Evolutionary conservation across 1,284 basidiomycete genomes (phyloP).

Genomic region (Apiotrichum domesticum): DNA sequence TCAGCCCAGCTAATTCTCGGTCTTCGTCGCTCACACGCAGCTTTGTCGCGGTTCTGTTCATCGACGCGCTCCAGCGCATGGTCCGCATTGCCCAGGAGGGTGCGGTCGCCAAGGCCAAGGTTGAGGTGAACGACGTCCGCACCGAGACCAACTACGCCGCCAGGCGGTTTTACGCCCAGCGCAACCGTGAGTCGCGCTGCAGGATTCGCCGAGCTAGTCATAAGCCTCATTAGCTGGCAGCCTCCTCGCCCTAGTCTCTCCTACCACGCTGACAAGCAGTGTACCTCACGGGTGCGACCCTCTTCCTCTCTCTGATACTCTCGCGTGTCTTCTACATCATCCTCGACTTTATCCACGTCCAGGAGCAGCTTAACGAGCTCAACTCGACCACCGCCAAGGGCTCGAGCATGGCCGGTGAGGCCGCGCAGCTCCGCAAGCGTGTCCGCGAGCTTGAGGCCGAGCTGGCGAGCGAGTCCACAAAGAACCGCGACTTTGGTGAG

Average conservation of each 20-base stretch:
- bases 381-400: slow-evolving; percentile 58
- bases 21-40: slow-evolving; percentile 47
- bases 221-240: no score
- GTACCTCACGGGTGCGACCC: slow-evolving; percentile 85
- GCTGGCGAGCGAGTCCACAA: slow-evolving; percentile 50
- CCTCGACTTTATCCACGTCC: slow-evolving; percentile 80
- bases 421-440: slow-evolving; percentile 56
- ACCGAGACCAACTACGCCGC: slow-evolving; percentile 75
- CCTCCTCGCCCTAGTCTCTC: not conserved
- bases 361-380: slow-evolving; percentile 77
- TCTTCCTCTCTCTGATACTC: slow-evolving; percentile 89
- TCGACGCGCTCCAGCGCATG: slow-evolving; percentile 88
- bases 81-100: slow-evolving; percentile 63
- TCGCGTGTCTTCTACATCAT: slow-evolving; percentile 87
- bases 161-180: slow-evolving; percentile 74
- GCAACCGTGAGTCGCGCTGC: slow-evolving; percentile 51
- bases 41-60: slow-evolving; percentile 66
- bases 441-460: slow-evolving; percentile 62
- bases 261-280: slow-evolving; percentile 47
- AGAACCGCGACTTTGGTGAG: slow-evolving; percentile 65
- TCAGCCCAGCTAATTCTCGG: not conserved
- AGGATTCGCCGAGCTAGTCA: no score
- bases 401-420: slow-evolving; percentile 41
- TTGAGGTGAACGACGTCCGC: slow-evolving; percentile 59
- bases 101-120: slow-evolving; percentile 61